Percentiles rank a stretch among this genome's conserved stretches.
These are phyloP conservation scores for Marasmius fiardii DNA, from an alignment of 1,284 basidiomycete species.

Conservation along the genomic window DNA sequence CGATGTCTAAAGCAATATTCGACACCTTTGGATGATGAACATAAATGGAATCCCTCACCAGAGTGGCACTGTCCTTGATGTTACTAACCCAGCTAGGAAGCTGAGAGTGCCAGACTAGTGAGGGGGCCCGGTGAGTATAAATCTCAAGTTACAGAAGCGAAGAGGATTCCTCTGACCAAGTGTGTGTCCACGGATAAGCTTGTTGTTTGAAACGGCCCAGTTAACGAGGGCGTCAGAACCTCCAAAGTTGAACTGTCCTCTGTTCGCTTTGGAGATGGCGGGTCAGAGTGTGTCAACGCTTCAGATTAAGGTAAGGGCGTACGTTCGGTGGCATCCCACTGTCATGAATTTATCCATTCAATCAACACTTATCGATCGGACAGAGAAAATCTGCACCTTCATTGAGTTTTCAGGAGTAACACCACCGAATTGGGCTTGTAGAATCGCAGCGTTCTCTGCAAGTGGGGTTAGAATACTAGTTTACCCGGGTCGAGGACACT, in stretches of 20 bases:
- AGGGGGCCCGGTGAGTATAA: neutral
- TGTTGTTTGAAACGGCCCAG: conserved; percentile 42
- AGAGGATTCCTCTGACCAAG: conserved; percentile 24
- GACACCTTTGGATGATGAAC: neutral
- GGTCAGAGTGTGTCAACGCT: too few species aligned
- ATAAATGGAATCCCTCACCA: conserved; percentile 18
- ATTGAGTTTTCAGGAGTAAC: conserved; percentile 36
- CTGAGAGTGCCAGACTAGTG: conserved; percentile 45
- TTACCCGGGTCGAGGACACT: neutral
- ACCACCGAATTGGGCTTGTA: conserved; percentile 31
- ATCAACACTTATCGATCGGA: neutral
- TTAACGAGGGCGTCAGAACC: conserved; percentile 41
- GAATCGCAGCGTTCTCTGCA: conserved; percentile 25
- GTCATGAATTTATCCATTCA: neutral
- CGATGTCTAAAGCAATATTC: conserved; percentile 20
- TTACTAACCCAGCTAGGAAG: conserved; percentile 40
- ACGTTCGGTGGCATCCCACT: conserved; percentile 23
- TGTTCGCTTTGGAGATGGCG: conserved; percentile 16
- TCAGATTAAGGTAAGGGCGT: neutral
- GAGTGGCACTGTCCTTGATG: conserved; percentile 25
- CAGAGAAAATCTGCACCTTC: conserved; percentile 20
- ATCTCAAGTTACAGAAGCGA: too few species aligned
- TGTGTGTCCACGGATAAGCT: conserved; percentile 46
- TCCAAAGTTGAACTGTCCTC: conserved; percentile 35
- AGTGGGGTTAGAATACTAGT: neutral